These are phyloP conservation scores for Vanderwaltozyma yarrowii DNA, from an alignment of 805 yeast genomes.

Conservation along the genomic window DNA sequence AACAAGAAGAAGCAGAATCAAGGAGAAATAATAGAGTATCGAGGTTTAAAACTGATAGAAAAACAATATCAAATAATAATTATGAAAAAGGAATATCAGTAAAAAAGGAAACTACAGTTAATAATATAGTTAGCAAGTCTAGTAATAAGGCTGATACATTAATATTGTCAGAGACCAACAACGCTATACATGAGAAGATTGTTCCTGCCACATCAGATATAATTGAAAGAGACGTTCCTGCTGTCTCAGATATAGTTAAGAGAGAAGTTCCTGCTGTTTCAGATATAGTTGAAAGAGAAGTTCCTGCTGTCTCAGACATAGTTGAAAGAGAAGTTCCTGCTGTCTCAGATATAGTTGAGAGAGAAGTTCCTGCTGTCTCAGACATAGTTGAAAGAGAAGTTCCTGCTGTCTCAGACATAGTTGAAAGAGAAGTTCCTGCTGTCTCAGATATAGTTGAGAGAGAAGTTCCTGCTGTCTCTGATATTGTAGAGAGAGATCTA, in stretches of 20 bases:
- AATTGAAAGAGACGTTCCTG: background rate
- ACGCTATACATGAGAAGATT: too few relatives aligned
- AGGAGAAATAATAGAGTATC: conserved; percentile 19
- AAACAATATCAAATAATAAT: too few relatives aligned
- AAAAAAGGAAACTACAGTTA: too few relatives aligned
- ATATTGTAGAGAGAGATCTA: conserved; percentile 2
- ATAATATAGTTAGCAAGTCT: too few relatives aligned
- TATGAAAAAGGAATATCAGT: too few relatives aligned
- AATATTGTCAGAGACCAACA: too few relatives aligned
- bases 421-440: conserved; percentile 3
- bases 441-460: conserved; percentile 4
- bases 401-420: conserved; percentile 1
- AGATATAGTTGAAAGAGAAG: conserved; percentile 2
- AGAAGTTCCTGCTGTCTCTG: conserved; percentile 2
- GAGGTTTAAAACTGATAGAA: conserved; percentile 23
- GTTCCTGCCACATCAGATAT: background rate
- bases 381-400: conserved; percentile 5
- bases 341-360: conserved; percentile 2
- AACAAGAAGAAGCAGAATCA: conserved; percentile 3
- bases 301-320: conserved; percentile 1
- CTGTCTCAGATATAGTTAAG: conserved; percentile 2
- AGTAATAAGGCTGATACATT: too few relatives aligned
- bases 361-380: background rate
- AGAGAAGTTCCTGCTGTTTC: conserved; percentile 1
- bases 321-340: conserved; percentile 4